Evolutionary conservation across 768 basidiomycete genomes (phyloP), one percentile per base, ranked within the genome.

Genomic region (Phanerochaete carnosa): DNA sequence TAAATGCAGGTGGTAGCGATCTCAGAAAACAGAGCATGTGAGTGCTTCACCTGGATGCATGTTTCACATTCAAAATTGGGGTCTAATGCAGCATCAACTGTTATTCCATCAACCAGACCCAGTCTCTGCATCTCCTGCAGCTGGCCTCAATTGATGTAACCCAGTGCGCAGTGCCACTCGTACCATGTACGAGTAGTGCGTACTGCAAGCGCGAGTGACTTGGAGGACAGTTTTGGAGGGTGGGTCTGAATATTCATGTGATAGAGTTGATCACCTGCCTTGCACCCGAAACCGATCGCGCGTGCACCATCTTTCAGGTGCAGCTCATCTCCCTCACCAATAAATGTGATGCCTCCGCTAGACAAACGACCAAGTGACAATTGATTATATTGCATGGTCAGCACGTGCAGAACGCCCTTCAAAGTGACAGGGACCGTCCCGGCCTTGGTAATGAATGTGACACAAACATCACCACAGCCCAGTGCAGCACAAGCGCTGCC

Each of bases 31-130:
- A 73, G 66, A 53, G 74, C 73, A 0, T 67, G 49, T 0, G 67
- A 79, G 0, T 71, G 67, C 57, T 81, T 82, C 0, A 73, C 79
- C 59, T 77, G 77, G 1, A 76, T 64, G 50, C 82, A 83, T 0
- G 77, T 75, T 16, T 79, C 70, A 61, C 82, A 83, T 25, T 72
- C 28, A 32, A 59, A 59, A 28, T 59, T 49, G 12, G 29, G 19
- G 43, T 47, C 37, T 4, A 49, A 52, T 12, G 61, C 8, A 11
- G n/a, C 2, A 43, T 63, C 58, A 22, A 63, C 53, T 28, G 45
- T 29, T 52, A 63, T 59, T 7, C 62, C 58, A 4, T 7, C 33
- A 26, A 39, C 47, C 29, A 58, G 32, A 16, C 16, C 29, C 25
- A 30, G 13, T 9, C 25, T 13, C 32, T 29, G 16, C 4, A 51